Conservation (phyloP, 192 early-diverging fungal species). For the Coemansia aciculifera region DNA sequence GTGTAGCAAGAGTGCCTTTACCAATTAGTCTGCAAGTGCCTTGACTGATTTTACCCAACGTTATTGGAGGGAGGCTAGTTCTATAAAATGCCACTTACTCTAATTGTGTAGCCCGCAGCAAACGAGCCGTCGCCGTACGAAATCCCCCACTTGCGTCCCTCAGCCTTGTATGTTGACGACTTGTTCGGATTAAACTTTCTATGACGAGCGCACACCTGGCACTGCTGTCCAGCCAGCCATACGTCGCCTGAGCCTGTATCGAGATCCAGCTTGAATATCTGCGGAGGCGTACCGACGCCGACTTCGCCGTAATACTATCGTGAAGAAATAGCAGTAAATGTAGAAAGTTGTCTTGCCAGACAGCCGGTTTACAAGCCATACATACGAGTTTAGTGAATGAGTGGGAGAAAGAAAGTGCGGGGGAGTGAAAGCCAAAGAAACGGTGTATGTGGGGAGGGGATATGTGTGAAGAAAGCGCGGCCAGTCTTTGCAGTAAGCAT, state of each 20-base stretch:
- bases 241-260: constrained; percentile 75
- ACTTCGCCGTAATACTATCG: constrained; percentile 68
- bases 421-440: neutral
- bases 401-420: neutral
- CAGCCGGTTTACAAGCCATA: neutral
- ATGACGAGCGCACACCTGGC: constrained; percentile 49
- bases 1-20: neutral
- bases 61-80: neutral
- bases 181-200: constrained; percentile 55
- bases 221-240: constrained; percentile 61
- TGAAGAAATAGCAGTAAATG: neutral
- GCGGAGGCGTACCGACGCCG: constrained; percentile 65
- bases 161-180: constrained; percentile 59
- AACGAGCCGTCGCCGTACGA: constrained; percentile 66
- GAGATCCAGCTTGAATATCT: constrained; percentile 68
- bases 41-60: neutral
- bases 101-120: constrained; percentile 47
- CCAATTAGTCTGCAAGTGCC: neutral
- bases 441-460: neutral
- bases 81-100: constrained; percentile 18
- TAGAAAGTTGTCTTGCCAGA: neutral
- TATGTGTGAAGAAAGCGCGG: neutral
- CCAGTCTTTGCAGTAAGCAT: no score
- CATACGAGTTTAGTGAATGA: neutral
- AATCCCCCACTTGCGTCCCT: constrained; percentile 62